phyloP scores from a whole-genome alignment of 1,284 basidiomycete species.

The Ceratobasidium sp. region DNA sequence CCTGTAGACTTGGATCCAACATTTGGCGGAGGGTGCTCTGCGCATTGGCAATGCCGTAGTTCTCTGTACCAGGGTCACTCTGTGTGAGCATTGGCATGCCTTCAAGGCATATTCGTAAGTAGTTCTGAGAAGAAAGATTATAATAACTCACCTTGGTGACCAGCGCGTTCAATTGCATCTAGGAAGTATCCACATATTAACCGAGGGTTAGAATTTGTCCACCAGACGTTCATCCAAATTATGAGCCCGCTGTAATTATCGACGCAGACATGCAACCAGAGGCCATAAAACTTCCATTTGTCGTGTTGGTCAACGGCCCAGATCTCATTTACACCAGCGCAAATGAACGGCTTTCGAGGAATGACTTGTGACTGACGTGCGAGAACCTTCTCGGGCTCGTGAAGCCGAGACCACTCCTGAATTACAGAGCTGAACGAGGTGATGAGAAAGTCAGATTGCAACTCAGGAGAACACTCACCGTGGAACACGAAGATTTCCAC shows the following conservation, averaged over 20 bases:
- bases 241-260: constrained; percentile 50
- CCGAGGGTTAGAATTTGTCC: constrained; percentile 53
- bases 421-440: background rate
- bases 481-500: background rate
- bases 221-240: constrained; percentile 53
- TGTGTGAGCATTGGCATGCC: constrained; percentile 51
- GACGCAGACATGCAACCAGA: constrained; percentile 50
- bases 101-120: too few species aligned
- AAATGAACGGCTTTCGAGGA: background rate
- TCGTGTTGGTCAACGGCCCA: constrained; percentile 54
- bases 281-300: constrained; percentile 53
- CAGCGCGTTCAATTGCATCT: constrained; percentile 42
- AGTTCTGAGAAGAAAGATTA: too few species aligned
- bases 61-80: constrained; percentile 53
- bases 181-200: constrained; percentile 50
- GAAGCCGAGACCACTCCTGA: background rate
- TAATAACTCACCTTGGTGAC: constrained; percentile 44
- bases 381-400: background rate
- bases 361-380: background rate
- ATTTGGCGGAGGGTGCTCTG: constrained; percentile 50
- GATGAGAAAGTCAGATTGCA: background rate
- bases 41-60: constrained; percentile 51
- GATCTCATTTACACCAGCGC: constrained; percentile 52
- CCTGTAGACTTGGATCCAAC: constrained; percentile 48
- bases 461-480: background rate